Evolutionary conservation across 2,329 filamentous ascomycete species (phyloP), one percentile per base, ranked within the genome.

Genomic region (Ceratocystis cacaofunesta): DNA sequence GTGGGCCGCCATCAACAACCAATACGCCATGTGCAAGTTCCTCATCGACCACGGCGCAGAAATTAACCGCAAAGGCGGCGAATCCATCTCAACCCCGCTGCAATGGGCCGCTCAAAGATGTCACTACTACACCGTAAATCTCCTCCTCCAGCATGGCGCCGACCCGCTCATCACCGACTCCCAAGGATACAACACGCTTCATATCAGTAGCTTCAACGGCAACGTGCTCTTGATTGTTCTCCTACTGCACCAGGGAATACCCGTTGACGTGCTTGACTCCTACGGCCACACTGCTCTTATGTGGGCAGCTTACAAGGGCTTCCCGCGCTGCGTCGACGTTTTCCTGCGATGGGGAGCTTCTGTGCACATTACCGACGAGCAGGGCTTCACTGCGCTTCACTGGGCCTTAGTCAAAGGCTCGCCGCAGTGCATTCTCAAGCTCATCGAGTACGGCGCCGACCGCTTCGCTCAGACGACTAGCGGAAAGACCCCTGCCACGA

Each of bases 1-100:
- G 90, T 99, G 94, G 94, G 94, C 94, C 60, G 90, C 95, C 46
- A 97, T 99, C 75, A 99, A 99, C 78, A 97, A 97, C 73, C 94
- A 96, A 74, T 95, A 92, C 78, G 89, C 90, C 70, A 91, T 97
- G 80, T 96, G 92, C 82, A 92, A 94, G 75, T 96, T 95, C 76
- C 85, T 99, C 57, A 83, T 99, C 73, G 89, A 83, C 62, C 76
- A 79, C 69, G 91, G 91, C 72, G 94, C 92, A 72, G 88, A 95
- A 73, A 88, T 97, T 72, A 97, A 99, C 77, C 87, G 86, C 69
- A 96, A 95, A 75, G 94, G 95, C 75, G 94, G 94, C 75, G 92
- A 97, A 73, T 96, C 92, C 8, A 82, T 95, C 52, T 92, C 94
- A 17, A 97, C 94, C 55, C 89, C 94, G 17, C 85, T 95, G 0